phyloP scores from a whole-genome alignment of 106 monocot species.

The Dactylorhiza incarnata region DNA sequence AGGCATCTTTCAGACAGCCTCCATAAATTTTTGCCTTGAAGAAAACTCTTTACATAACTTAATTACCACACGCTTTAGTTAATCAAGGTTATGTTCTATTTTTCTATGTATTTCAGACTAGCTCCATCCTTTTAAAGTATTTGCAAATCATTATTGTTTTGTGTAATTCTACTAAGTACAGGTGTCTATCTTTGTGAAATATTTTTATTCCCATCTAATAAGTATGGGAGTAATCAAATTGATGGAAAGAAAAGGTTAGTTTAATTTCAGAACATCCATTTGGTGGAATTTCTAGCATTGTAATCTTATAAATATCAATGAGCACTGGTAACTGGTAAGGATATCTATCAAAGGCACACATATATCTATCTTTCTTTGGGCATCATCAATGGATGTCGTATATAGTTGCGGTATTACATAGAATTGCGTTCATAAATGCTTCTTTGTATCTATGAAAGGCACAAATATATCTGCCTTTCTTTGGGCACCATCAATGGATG shows the following conservation, averaged over 20 bases:
- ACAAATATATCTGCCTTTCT: background rate
- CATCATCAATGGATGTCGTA: background rate
- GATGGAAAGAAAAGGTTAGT: background rate
- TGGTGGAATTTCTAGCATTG: background rate
- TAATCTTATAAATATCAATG: background rate
- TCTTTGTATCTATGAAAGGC: constrained; percentile 1
- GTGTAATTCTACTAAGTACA: too few species aligned
- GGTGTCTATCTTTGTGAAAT: background rate
- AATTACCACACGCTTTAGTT: background rate
- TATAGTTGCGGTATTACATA: background rate
- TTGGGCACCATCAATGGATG: background rate
- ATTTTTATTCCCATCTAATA: background rate
- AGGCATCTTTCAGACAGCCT: background rate
- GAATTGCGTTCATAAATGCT: background rate
- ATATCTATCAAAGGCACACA: background rate
- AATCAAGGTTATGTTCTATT: background rate
- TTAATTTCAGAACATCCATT: background rate
- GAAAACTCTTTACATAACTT: background rate
- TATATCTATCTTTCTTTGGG: too few species aligned
- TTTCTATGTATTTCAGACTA: too few species aligned
- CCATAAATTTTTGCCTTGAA: background rate
- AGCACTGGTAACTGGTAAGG: background rate
- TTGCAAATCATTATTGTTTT: too few species aligned
- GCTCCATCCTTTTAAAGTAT: background rate
- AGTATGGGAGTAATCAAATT: background rate